These are phyloP conservation scores for Solanum gracilifrons DNA, from an alignment of 257 asterid genomes.

Conservation along the genomic window DNA sequence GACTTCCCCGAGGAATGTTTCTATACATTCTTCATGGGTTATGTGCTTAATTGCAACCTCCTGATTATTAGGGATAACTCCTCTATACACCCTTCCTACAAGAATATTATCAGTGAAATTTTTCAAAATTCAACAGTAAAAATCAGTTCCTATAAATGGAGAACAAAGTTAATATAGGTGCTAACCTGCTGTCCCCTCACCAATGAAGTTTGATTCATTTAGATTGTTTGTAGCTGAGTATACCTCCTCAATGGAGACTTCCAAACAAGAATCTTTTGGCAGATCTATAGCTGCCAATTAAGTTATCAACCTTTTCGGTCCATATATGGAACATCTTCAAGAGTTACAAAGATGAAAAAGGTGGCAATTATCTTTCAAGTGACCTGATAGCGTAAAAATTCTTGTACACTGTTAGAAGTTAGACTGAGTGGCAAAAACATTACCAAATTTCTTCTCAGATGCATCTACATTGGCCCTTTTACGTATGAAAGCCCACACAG, in stretches of 20 bases:
- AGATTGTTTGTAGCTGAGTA: constrained; percentile 10
- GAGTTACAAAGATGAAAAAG: background rate
- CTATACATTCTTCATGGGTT: constrained; percentile 5
- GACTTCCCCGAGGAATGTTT: constrained; percentile 22
- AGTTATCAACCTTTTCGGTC: background rate
- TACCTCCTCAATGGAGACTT: constrained; percentile 5
- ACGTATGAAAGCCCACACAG: background rate
- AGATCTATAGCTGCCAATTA: background rate
- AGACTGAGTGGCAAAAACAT: background rate
- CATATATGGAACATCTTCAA: background rate
- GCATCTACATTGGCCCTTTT: background rate
- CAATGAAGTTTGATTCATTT: constrained; percentile 3
- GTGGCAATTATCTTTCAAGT: background rate
- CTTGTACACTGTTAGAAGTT: background rate
- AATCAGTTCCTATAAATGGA: background rate
- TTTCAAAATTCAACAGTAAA: background rate
- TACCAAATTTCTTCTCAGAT: background rate
- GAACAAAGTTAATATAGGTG: background rate
- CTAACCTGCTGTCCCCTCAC: constrained; percentile 4
- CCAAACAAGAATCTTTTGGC: background rate
- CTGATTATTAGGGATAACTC: constrained; percentile 1
- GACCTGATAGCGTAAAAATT: background rate
- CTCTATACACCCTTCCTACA: constrained; percentile 14
- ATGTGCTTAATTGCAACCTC: constrained; percentile 18
- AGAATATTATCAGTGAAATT: background rate